Base-by-base conservation (phyloP, 148 eudicot genomes). In the Silene conica region DNA sequence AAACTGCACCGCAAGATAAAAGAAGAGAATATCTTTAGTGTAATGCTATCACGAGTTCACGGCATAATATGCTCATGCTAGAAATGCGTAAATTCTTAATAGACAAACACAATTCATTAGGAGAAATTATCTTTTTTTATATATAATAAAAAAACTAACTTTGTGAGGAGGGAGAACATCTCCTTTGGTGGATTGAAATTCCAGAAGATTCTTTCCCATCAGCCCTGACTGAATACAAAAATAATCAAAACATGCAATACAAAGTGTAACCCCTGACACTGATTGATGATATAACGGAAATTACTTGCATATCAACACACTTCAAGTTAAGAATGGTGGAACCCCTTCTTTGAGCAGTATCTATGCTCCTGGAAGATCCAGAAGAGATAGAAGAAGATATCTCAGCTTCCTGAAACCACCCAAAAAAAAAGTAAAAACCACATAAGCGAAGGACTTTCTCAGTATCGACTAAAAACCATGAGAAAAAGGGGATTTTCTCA, bases 161-260 rank as follows among this genome's bases (percentile, higher is more conserved):
- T 86, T 94, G 84, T 94, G 98, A 72, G 93, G 87, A 76, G 98
- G 98, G 64, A 94, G 91, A 69, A 94, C 93, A 75, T 94, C 97
- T 70, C 93, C 97, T 91, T 91, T 94, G 46, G 87, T 94, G 45
- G 97, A 94, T 67, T 94, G 97, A 74, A 94, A 87, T 82, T 94
- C 98, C 19, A 94, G 81, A 73, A 94, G 96, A 78, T 80, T 75
- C 82, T 94, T 94, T 7, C 98, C 98, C 92, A 91, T 90, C 75
- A 91, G 82, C 72, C 98, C 98, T 72, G 97, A 79, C 98, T 67
- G 34, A 50, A 50, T 55, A 76, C 21, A 62, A 18, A 60, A 65
- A 72, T 19, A 45, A 55, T 5, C 28, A 48, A 41, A 57, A 58
- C 18, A 41, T 34, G 28, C 61, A n/a, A 12, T 70, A 25, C 18